Base-by-base conservation (phyloP, 768 basidiomycete genomes). In the Boletus fagicola region DNA sequence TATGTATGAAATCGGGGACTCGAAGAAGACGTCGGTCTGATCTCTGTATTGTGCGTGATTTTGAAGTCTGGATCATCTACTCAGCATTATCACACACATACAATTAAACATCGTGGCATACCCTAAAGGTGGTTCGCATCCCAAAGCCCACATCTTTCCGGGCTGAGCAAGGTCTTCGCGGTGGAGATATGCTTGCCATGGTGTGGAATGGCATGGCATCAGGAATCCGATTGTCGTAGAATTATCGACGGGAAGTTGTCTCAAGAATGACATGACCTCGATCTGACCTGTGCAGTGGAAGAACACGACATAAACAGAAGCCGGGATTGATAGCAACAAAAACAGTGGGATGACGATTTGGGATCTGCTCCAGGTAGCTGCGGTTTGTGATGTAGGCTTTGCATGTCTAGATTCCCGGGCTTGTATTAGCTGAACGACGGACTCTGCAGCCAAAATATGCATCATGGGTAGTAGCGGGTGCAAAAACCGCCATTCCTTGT, bases 401-500 rank as follows among this genome's bases (percentile, higher is more conserved):
- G 36, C 46, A 9, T 47, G 53, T 40, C 46, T 24, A 11, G 18
- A 40, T 43, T 58, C 51, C 35, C 24, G 44, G 33, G 38, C 26
- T 31, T 54, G 53, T 39, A 75, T 78, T 3, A 79, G 62, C 54
- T 85, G 83, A 36, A 84, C 77, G 5, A 96, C 73, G 2, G 90
- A 84, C 59, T 84, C 84, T 0, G 92, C 79, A 12, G 90, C 88
- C 58, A 97, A 79, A 22, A 94, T 62, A 63, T 97, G 87, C 40
- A 96, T 74, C 31, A 93, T 72, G 1, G 97, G 95, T 4, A 98
- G 77, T 20, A 98, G 70, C 0, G 96, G 94, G 62, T 98, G 95
- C 8, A 98, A 76, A 75, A 99, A 98, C 9, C 97, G 81, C 94
- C 94, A 98, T 78, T 99, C 97, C 66, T 98, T 98, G 76, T 99